These are phyloP conservation scores for Fusarium fujikuroi DNA, from an alignment of 2,329 filamentous ascomycete genomes.

Conservation along the genomic window DNA sequence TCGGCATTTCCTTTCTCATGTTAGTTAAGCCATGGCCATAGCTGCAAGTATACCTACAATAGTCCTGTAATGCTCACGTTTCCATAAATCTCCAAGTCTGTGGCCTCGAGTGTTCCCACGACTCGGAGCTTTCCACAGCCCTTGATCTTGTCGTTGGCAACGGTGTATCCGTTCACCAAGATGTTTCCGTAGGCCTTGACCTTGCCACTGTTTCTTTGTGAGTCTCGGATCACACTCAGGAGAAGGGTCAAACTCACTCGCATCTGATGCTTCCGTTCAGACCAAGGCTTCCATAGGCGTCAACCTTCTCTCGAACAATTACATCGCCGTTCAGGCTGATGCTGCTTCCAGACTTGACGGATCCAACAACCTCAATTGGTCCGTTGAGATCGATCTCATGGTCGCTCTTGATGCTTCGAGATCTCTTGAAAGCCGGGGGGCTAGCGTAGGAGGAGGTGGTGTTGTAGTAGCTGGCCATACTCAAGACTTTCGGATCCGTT, in stretches of 20 bases:
- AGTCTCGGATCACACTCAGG: neutral
- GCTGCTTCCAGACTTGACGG: constrained; percentile 58
- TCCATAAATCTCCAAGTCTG: constrained; percentile 60
- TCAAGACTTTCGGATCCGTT: neutral
- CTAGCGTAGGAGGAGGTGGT: constrained; percentile 38
- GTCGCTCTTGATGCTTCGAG: constrained; percentile 56
- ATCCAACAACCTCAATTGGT: constrained; percentile 59
- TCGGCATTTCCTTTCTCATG: constrained; percentile 52
- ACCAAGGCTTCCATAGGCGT: constrained; percentile 58
- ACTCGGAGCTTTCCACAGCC: constrained; percentile 60
- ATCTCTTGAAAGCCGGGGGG: constrained; percentile 44
- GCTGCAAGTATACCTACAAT: constrained; percentile 48
- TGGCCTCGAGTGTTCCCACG: constrained; percentile 55
- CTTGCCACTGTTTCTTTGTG: constrained; percentile 49
- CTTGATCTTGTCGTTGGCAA: constrained; percentile 56
- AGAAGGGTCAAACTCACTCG: constrained; percentile 48
- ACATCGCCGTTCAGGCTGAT: constrained; percentile 59
- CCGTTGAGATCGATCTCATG: constrained; percentile 54
- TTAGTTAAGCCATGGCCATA: neutral
- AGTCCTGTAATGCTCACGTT: constrained; percentile 58
- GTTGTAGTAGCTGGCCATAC: constrained; percentile 45
- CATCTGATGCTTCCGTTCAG: constrained; percentile 57
- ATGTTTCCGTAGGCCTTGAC: constrained; percentile 61
- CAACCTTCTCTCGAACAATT: constrained; percentile 56
- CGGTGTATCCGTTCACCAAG: constrained; percentile 52